These are phyloP conservation scores for Arctium lappa DNA, from an alignment of 129 eudicot species.

Conservation along the genomic window DNA sequence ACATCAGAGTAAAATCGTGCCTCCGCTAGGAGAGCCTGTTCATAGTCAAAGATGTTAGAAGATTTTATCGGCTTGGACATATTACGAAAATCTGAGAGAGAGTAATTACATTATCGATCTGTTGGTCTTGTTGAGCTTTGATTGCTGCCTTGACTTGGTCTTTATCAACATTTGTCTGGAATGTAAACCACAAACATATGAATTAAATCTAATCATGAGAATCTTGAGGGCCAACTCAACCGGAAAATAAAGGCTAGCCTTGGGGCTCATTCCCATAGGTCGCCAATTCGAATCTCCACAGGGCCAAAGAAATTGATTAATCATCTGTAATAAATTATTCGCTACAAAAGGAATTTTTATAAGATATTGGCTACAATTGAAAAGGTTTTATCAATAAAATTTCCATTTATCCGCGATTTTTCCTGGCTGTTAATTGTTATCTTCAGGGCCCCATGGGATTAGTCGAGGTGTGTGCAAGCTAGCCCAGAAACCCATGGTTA, in stretches of 20 bases:
- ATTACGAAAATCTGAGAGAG: background rate
- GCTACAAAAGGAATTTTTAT: background rate
- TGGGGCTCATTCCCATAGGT: no score
- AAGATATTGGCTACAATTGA: slow-evolving; percentile 24
- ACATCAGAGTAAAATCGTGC: slow-evolving; percentile 65
- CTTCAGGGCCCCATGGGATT: no score
- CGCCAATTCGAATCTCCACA: no score
- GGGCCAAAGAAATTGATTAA: no score
- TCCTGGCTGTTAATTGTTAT: no score
- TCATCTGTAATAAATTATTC: background rate
- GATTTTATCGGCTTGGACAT: background rate
- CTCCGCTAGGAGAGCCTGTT: slow-evolving; percentile 64
- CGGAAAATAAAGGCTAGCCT: no score
- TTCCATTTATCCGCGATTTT: slow-evolving; percentile 3
- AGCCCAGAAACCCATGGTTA: no score
- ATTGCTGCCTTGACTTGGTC: slow-evolving; percentile 98
- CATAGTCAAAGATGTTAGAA: background rate
- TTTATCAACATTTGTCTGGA: slow-evolving; percentile 72
- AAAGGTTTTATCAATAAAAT: slow-evolving; percentile 17
- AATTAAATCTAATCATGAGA: no score
- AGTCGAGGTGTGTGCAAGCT: no score
- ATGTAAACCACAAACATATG: background rate
- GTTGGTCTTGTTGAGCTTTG: slow-evolving; percentile 99
- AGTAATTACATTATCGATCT: slow-evolving; percentile 72
- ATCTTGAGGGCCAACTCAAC: no score